Percentiles rank a stretch among this genome's conserved stretches.
These are phyloP conservation scores for Durusdinium trenchii DNA, from an alignment of 73 alveolate genomes.

Conservation along the genomic window DNA sequence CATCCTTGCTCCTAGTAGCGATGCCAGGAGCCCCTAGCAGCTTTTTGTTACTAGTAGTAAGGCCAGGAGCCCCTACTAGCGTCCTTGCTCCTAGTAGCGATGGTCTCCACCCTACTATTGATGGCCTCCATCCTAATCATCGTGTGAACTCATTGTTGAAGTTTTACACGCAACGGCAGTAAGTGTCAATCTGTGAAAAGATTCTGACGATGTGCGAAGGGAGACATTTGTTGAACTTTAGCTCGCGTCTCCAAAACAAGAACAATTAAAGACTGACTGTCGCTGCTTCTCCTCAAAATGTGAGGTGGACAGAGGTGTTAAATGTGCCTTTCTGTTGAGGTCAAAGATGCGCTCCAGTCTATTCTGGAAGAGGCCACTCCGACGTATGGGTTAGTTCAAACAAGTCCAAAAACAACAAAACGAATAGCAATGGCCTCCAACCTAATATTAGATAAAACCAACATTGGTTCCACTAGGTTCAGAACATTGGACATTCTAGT, in stretches of 20 bases:
- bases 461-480: not conserved
- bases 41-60: not conserved
- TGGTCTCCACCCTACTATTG: not conserved
- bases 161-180: not conserved
- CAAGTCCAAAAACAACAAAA: not conserved
- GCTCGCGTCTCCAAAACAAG: not conserved
- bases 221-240: not conserved
- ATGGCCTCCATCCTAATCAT: not conserved
- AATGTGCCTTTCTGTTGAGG: not conserved
- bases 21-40: not conserved
- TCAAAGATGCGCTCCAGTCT: constrained; percentile 11
- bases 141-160: not conserved
- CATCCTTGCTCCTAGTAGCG: not conserved
- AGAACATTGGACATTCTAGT: not conserved
- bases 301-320: not conserved
- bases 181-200: not conserved
- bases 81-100: no score
- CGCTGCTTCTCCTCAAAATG: not conserved
- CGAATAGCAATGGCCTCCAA: not conserved
- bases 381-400: not conserved
- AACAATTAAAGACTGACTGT: not conserved
- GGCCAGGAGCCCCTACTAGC: not conserved
- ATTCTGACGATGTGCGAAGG: not conserved
- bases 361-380: constrained; percentile 37
- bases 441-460: no score